These are phyloP conservation scores for Bipolaris sorokiniana DNA, from an alignment of 2,329 filamentous ascomycete genomes.

Conservation along the genomic window DNA sequence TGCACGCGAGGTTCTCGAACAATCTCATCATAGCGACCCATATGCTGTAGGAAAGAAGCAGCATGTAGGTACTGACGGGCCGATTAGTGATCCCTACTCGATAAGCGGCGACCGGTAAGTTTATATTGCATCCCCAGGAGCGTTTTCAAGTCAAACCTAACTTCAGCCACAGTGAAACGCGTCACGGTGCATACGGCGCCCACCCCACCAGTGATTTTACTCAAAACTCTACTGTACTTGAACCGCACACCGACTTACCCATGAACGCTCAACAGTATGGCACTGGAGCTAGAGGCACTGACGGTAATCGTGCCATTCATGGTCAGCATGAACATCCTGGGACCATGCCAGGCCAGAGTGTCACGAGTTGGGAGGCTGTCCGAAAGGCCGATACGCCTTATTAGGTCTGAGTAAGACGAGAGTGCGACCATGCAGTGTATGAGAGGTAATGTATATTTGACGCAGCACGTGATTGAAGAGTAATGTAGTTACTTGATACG, in stretches of 20 bases:
- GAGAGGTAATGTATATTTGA: neutral
- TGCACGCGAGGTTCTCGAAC: slow-evolving; percentile 36
- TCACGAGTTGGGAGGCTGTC: slow-evolving; percentile 32
- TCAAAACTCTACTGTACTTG: slow-evolving; percentile 35
- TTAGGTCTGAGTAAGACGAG: slow-evolving; percentile 11
- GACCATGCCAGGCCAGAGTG: slow-evolving; percentile 1
- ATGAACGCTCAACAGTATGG: slow-evolving; percentile 52
- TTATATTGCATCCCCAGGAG: neutral
- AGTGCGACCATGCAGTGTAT: neutral
- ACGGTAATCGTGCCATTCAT: slow-evolving; percentile 39
- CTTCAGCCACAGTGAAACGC: slow-evolving; percentile 21
- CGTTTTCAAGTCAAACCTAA: slow-evolving; percentile 1
- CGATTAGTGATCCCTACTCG: slow-evolving; percentile 33
- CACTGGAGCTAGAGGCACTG: slow-evolving; percentile 46
- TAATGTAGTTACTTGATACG: neutral
- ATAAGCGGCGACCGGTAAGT: slow-evolving; percentile 41
- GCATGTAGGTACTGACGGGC: slow-evolving; percentile 41
- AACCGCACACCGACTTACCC: slow-evolving; percentile 50
- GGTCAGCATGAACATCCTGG: slow-evolving; percentile 30
- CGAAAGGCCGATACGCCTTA: slow-evolving; percentile 39
- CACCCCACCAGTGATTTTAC: slow-evolving; percentile 26
- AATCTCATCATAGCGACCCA: slow-evolving; percentile 18
- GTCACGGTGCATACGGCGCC: slow-evolving; percentile 26
- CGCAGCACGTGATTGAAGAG: neutral
- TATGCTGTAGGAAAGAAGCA: slow-evolving; percentile 27